Evolutionary conservation across 2,329 filamentous ascomycete species (phyloP).

Genomic region (Aspergillus amoenus): DNA sequence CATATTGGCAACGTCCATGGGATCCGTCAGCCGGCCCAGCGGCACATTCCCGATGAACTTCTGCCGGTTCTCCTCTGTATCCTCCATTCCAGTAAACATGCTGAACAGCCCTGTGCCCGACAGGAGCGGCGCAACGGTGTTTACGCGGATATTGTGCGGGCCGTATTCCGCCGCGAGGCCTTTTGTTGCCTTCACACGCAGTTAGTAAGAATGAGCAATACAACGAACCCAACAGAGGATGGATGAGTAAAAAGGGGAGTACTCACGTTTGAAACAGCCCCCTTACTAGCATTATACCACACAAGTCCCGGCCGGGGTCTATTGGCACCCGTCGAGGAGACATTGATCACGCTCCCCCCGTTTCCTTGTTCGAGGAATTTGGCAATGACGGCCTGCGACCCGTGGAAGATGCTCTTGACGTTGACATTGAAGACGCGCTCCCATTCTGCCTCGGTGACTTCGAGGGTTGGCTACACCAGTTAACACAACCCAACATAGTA

Average conservation of each 20-base stretch:
- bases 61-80: slow-evolving; percentile 45
- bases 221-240: not conserved
- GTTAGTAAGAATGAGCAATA: not conserved
- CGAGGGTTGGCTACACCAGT: slow-evolving; percentile 34
- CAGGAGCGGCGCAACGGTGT: slow-evolving; percentile 68
- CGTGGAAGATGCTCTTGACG: slow-evolving; percentile 43
- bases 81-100: slow-evolving; percentile 41
- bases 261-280: slow-evolving; percentile 44
- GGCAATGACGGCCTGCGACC: slow-evolving; percentile 34
- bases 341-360: slow-evolving; percentile 46
- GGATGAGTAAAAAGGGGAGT: too few relatives aligned
- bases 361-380: slow-evolving; percentile 39
- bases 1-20: slow-evolving; percentile 67
- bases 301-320: slow-evolving; percentile 45
- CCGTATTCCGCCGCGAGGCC: slow-evolving; percentile 73
- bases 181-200: slow-evolving; percentile 54
- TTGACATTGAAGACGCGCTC: slow-evolving; percentile 47
- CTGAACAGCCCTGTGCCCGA: slow-evolving; percentile 64
- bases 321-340: slow-evolving; percentile 44
- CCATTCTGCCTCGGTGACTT: slow-evolving; percentile 46
- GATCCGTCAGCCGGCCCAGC: slow-evolving; percentile 43
- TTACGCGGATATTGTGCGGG: slow-evolving; percentile 69
- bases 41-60: slow-evolving; percentile 48
- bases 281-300: slow-evolving; percentile 49
- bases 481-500: not conserved